Evolutionary conservation across 1,139 yeast genomes (phyloP).

Genomic region (Diutina siamensis): DNA sequence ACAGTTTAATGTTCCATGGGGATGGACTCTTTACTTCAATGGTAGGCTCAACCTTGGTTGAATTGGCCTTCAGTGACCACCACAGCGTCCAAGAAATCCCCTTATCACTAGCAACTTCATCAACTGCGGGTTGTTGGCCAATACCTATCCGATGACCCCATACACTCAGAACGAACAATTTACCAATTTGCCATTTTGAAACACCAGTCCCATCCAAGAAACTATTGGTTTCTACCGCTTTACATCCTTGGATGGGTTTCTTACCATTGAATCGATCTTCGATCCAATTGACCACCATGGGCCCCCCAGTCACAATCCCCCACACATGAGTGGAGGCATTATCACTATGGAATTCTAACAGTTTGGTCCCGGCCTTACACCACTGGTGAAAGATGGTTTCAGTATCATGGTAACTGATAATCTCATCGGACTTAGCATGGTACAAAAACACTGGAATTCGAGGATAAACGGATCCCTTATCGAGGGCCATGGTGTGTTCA

Average conservation of each 20-base stretch:
- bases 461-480: conserved; percentile 12
- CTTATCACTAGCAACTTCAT: background rate
- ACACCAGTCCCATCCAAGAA: background rate
- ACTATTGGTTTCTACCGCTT: background rate
- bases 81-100: background rate
- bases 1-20: background rate
- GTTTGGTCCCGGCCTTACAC: conserved; percentile 20
- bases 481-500: conserved; percentile 7
- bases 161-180: background rate
- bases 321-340: conserved; percentile 10
- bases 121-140: background rate
- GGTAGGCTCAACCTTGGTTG: too few species aligned
- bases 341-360: conserved; percentile 14
- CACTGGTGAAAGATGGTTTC: conserved; percentile 19
- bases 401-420: conserved; percentile 18
- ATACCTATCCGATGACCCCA: background rate
- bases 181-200: background rate
- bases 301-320: conserved; percentile 18
- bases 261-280: conserved; percentile 10
- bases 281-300: conserved; percentile 21
- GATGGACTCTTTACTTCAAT: background rate
- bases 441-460: conserved; percentile 23
- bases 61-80: background rate
- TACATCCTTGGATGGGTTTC: background rate
- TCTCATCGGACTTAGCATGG: conserved; percentile 20